Base-by-base conservation (phyloP, 208 protist genomes). In the Trypanosoma theileri region DNA sequence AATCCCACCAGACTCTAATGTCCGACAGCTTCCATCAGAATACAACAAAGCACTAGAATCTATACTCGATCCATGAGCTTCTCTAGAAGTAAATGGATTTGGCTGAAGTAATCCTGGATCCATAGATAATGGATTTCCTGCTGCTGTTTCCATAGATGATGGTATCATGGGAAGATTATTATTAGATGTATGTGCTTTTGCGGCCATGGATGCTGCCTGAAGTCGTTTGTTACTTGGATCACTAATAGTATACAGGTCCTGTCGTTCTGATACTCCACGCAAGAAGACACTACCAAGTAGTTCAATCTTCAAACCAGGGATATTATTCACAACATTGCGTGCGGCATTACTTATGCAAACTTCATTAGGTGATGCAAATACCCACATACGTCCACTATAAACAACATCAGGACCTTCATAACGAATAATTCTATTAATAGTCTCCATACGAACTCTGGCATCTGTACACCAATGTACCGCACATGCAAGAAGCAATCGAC, bases 391-490 rank as follows among this genome's bases (percentile, higher is more conserved):
- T 51, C 63, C 78, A 26, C 79, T 71, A 66, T 84, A 88, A 26
- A 82, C 65, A 16, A 94, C 64, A 61, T 94, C 88, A 21, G 80
- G 73, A 21, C 88, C 88, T 40, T 84, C 84, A 56, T 92, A 94
- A 59, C 73, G 81, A 53, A 75, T 62, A 48, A 48, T 71, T 8
- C 58, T 69, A 19, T 69, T 69, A 14, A 73, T 21, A 3, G 42
- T 61, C 17, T 90, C 82, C 16, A 70, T 28, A 14, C 64, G 70
- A 19, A 95, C 84, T 22, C 55, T 80, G 7, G 82, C 89, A 60
- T 92, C 79, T 26, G 58, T 82, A 65, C 89, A 95, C 85, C 86
- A 95, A 79, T 95, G 83, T 26, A 92, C 78, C n/a, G 86, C 79
- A 59, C 80, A 89, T 17, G 79, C 73, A 51, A 95, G 17, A 60